Conservation (phyloP, 331 rosid species). For the Malus hybrid region DNA sequence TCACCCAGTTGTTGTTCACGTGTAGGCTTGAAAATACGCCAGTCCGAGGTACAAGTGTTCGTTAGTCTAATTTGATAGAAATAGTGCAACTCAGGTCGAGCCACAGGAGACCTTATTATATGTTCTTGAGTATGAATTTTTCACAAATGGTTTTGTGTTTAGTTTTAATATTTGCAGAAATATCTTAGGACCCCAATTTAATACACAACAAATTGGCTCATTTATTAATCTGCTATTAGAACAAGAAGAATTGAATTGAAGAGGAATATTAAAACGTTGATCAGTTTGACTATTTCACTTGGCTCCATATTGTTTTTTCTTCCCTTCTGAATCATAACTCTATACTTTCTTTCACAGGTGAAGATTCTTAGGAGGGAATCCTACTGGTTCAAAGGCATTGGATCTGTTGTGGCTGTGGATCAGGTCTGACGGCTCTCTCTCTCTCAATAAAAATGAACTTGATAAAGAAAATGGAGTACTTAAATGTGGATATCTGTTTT, state of each 20-base stretch:
- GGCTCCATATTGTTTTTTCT: not conserved
- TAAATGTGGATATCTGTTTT: not conserved
- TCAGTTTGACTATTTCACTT: not conserved
- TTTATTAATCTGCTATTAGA: too few relatives aligned
- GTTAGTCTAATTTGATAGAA: too few relatives aligned
- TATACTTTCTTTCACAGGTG: constrained; percentile 34
- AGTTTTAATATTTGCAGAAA: not conserved
- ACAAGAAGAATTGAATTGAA: too few relatives aligned
- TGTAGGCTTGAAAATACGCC: too few relatives aligned
- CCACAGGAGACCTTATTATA: not conserved
- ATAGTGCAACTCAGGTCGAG: not conserved
- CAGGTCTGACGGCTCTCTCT: constrained; percentile 36
- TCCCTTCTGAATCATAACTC: not conserved
- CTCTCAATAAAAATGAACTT: not conserved
- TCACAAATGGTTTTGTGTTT: not conserved
- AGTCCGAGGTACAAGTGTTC: not conserved
- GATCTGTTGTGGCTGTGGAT: constrained; percentile 85
- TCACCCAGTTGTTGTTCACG: too few relatives aligned
- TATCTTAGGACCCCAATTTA: not conserved
- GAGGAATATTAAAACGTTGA: too few relatives aligned
- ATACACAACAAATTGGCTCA: too few relatives aligned
- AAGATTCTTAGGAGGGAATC: constrained; percentile 83
- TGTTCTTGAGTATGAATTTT: not conserved
- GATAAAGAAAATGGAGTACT: not conserved
- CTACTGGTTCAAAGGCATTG: constrained; percentile 72